Evolutionary conservation across 164 flowering plant species (phyloP).

Genomic region (Tetracentron sinense): DNA sequence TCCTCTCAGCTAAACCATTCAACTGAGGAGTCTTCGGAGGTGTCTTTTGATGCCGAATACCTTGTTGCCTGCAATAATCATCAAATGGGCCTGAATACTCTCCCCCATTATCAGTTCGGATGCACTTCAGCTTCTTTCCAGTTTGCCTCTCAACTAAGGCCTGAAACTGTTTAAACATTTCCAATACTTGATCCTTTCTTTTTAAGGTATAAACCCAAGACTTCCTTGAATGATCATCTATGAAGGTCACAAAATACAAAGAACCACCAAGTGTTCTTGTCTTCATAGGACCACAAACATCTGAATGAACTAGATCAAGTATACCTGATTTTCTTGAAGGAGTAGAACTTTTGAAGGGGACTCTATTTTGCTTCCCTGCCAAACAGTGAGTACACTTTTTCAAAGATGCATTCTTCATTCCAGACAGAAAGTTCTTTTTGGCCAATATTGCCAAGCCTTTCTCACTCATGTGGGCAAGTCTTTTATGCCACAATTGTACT

Average conservation of each 20-base stretch:
- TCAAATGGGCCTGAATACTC: background rate
- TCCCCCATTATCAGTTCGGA: background rate
- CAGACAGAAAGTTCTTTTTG: background rate
- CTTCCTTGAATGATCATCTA: constrained; percentile 5
- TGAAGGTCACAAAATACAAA: background rate
- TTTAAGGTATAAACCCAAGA: constrained; percentile 7
- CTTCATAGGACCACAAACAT: background rate
- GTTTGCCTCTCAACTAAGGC: background rate
- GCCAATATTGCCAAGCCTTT: constrained; percentile 1
- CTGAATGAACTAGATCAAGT: background rate
- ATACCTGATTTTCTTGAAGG: background rate
- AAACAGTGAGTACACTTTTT: background rate
- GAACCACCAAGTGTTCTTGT: background rate
- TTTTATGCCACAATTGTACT: constrained; percentile 3
- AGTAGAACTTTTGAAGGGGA: background rate
- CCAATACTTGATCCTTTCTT: background rate
- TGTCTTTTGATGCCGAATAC: background rate
- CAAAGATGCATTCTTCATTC: background rate
- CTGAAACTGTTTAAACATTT: background rate
- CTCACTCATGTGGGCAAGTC: constrained; percentile 7
- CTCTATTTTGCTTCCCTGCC: background rate
- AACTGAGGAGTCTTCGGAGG: background rate
- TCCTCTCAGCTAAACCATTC: background rate
- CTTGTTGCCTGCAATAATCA: background rate
- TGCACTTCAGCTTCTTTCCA: background rate